phyloP scores from a whole-genome alignment of 1,139 yeast species.

The Protomyces inouyei region DNA sequence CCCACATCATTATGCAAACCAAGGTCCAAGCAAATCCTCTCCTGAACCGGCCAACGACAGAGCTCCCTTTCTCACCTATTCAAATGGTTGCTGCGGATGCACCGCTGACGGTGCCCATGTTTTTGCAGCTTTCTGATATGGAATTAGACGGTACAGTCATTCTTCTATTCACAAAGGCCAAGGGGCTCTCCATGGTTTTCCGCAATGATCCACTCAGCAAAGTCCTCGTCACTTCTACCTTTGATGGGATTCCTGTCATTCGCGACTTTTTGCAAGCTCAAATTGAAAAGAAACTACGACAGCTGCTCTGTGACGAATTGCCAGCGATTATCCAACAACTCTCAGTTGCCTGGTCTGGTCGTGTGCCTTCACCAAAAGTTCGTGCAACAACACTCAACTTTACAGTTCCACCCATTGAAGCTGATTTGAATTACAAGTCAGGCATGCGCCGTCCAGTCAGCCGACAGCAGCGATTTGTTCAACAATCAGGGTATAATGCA shows the following conservation, averaged over 20 bases:
- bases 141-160: constrained; percentile 75
- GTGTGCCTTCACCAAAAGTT: constrained; percentile 18
- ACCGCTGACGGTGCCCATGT: constrained; percentile 72
- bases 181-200: constrained; percentile 80
- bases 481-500: constrained; percentile 2
- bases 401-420: constrained; percentile 18
- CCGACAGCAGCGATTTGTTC: too few relatives aligned
- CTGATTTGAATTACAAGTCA: neutral
- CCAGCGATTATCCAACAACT: constrained; percentile 76
- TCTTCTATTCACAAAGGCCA: constrained; percentile 72
- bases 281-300: constrained; percentile 74
- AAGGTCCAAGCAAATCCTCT: constrained; percentile 74
- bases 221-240: constrained; percentile 75
- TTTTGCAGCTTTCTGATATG: constrained; percentile 67
- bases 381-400: constrained; percentile 16
- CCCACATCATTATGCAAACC: constrained; percentile 71
- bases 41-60: constrained; percentile 52
- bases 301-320: constrained; percentile 72
- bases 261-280: constrained; percentile 76
- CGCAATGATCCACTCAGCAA: constrained; percentile 83
- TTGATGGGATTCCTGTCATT: constrained; percentile 77
- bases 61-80: constrained; percentile 57
- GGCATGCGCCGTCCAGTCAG: neutral
- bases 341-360: constrained; percentile 59
- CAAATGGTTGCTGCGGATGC: constrained; percentile 61